Conservation (phyloP, 2,329 filamentous ascomycete species). For the Tolypocladium pustulatum region DNA sequence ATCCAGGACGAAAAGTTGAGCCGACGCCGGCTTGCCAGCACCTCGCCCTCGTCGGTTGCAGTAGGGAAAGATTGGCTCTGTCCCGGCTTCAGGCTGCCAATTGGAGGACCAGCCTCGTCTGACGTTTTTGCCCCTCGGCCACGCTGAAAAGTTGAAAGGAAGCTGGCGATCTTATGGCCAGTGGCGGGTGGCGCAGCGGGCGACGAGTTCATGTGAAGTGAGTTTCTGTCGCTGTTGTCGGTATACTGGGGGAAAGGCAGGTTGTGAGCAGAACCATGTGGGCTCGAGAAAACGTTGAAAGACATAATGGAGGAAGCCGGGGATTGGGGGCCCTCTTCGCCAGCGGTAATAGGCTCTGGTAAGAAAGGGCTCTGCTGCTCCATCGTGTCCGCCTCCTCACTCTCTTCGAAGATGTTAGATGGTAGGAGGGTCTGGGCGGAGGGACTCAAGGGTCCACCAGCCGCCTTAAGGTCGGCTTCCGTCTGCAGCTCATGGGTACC, state of each 20-base stretch:
- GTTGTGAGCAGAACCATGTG: conserved; percentile 49
- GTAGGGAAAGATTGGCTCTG: conserved; percentile 72
- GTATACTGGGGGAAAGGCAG: conserved; percentile 41
- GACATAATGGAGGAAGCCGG: conserved; percentile 49
- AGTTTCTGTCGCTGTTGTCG: conserved; percentile 34
- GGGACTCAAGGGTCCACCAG: conserved; percentile 64
- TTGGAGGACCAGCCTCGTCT: conserved; percentile 39
- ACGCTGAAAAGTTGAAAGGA: conserved; percentile 52
- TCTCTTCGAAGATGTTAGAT: conserved; percentile 53
- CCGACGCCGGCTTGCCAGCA: conserved; percentile 40
- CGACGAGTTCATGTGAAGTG: conserved; percentile 28
- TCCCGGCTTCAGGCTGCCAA: conserved; percentile 59
- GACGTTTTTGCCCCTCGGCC: conserved; percentile 50
- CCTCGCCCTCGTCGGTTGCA: conserved; percentile 45
- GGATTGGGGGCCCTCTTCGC: conserved; percentile 43
- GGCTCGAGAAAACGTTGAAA: conserved; percentile 48
- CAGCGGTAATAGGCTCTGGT: conserved; percentile 17
- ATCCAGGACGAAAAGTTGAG: conserved; percentile 52
- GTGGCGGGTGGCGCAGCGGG: conserved; percentile 22
- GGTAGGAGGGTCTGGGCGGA: conserved; percentile 66
- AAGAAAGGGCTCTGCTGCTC: conserved; percentile 19
- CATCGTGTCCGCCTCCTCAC: conserved; percentile 48
- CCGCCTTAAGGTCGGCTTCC: conserved; percentile 51
- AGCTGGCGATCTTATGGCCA: conserved; percentile 31
- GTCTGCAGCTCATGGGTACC: conserved; percentile 33